Evolutionary conservation across 2,329 filamentous ascomycete genomes (phyloP).

Genomic region (Aspergillus udagawae): DNA sequence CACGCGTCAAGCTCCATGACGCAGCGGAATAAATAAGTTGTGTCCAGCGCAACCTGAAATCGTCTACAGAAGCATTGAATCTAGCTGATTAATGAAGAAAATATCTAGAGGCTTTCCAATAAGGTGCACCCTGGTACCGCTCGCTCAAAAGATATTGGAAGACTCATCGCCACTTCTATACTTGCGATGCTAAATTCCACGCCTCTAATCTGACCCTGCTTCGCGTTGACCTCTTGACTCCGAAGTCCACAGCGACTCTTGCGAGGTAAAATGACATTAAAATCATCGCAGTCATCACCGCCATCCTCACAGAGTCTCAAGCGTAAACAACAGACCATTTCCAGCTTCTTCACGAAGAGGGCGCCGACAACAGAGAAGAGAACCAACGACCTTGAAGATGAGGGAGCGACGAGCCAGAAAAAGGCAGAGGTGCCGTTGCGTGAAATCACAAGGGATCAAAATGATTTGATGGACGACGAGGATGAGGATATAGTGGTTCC

Average conservation of each 20-base stretch:
- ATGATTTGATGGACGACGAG: background rate
- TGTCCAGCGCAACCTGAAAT: background rate
- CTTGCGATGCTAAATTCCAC: background rate
- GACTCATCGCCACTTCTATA: background rate
- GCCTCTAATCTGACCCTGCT: background rate
- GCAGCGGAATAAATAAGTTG: conserved; percentile 1
- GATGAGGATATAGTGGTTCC: conserved; percentile 35
- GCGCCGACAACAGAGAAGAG: conserved; percentile 21
- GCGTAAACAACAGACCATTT: conserved; percentile 66
- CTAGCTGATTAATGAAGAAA: background rate
- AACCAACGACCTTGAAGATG: conserved; percentile 7
- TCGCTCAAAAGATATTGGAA: background rate
- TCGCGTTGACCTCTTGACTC: background rate
- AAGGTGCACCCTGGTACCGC: background rate
- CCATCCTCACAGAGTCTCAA: conserved; percentile 31
- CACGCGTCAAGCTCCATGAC: conserved; percentile 31
- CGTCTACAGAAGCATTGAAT: background rate
- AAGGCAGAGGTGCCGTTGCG: conserved; percentile 5
- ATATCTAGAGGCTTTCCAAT: background rate
- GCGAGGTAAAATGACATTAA: conserved; percentile 26
- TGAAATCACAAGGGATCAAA: background rate
- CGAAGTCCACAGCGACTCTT: background rate
- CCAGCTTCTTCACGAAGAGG: conserved; percentile 75
- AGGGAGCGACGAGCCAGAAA: conserved; percentile 1
- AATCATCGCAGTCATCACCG: conserved; percentile 31